These are phyloP conservation scores for Drechslerella stenobrocha DNA, from an alignment of 2,329 filamentous ascomycete species.

Conservation along the genomic window DNA sequence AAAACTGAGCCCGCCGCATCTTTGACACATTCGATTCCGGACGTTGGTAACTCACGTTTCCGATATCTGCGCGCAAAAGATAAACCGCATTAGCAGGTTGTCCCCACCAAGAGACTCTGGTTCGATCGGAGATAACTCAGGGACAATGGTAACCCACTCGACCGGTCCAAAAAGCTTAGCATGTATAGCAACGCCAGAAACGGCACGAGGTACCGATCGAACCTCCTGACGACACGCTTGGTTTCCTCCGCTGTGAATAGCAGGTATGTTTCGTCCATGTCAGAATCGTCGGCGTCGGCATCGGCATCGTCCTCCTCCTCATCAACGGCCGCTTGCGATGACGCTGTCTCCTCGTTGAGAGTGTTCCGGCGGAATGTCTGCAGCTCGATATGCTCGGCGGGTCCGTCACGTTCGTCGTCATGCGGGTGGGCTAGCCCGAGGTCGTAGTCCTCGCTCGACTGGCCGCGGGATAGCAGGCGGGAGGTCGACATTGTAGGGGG, in stretches of 20 bases:
- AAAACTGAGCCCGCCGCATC: not conserved
- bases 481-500: constrained; percentile 36
- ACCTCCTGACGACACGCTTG: constrained; percentile 68
- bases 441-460: constrained; percentile 26
- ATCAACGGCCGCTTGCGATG: constrained; percentile 29
- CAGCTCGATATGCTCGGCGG: constrained; percentile 40
- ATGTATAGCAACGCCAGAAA: constrained; percentile 83
- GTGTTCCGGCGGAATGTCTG: constrained; percentile 44
- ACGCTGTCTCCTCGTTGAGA: constrained; percentile 20
- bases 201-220: constrained; percentile 75
- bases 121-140: not conserved
- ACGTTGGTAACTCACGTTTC: constrained; percentile 50
- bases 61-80: constrained; percentile 50
- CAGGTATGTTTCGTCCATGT: constrained; percentile 50
- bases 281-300: constrained; percentile 29
- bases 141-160: constrained; percentile 63
- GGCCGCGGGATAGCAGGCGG: constrained; percentile 36
- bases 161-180: constrained; percentile 81
- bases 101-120: not conserved
- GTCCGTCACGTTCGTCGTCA: constrained; percentile 4
- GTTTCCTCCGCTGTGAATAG: constrained; percentile 72
- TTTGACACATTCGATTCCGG: constrained; percentile 12
- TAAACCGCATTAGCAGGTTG: not conserved
- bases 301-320: constrained; percentile 44
- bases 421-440: constrained; percentile 12